These are phyloP conservation scores for Dictyophora rubrovolvata DNA, from an alignment of 768 basidiomycete species.

Conservation along the genomic window DNA sequence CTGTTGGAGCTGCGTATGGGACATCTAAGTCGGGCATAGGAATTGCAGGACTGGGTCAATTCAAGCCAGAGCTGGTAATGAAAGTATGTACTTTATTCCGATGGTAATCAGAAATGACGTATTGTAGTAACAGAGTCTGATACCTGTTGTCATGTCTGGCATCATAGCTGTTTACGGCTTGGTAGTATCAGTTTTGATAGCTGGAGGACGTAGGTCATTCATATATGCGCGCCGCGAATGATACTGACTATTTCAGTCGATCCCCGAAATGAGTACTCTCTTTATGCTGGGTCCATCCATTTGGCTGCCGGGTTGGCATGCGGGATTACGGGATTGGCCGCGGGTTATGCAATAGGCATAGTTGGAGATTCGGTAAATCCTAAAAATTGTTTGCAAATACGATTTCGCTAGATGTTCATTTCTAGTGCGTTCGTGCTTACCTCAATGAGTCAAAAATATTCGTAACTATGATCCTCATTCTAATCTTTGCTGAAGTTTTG, in stretches of 20 bases:
- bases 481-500: conserved; percentile 86
- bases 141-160: conserved; percentile 97
- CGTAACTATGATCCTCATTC: conserved; percentile 92
- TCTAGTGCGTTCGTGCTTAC: conserved; percentile 82
- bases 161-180: conserved; percentile 97
- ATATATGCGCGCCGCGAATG: background rate
- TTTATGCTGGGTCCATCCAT: conserved; percentile 85
- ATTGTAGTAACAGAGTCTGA: conserved; percentile 54
- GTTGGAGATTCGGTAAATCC: conserved; percentile 83
- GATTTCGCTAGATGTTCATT: background rate
- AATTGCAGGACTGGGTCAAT: conserved; percentile 87
- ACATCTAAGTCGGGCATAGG: conserved; percentile 97
- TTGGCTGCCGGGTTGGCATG: conserved; percentile 88
- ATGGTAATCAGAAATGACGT: background rate
- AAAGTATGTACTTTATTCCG: conserved; percentile 45
- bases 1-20: conserved; percentile 91
- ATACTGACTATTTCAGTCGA: conserved; percentile 34
- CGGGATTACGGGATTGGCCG: conserved; percentile 83
- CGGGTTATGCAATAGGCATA: conserved; percentile 89
- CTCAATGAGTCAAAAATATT: conserved; percentile 86
- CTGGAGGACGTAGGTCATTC: conserved; percentile 33
- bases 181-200: conserved; percentile 89
- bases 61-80: conserved; percentile 97
- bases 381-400: background rate
- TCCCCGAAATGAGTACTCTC: conserved; percentile 57